phyloP scores from a whole-genome alignment of 2,329 filamentous ascomycete species.

The Colletotrichum sp. region DNA sequence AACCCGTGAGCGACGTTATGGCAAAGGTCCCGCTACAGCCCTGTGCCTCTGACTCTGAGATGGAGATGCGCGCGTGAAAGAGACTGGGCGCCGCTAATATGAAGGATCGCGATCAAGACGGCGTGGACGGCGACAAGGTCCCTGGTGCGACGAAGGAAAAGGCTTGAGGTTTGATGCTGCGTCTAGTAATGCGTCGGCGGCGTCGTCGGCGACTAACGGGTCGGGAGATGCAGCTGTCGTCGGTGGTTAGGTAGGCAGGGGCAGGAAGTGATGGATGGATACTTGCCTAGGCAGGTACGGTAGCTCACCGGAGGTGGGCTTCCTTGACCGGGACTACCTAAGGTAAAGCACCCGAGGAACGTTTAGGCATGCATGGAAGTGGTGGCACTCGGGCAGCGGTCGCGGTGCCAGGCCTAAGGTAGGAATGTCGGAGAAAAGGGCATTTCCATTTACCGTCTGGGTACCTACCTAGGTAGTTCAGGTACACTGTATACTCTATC shows the following conservation, averaged over 20 bases:
- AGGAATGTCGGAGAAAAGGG: too few relatives aligned
- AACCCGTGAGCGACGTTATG: background rate
- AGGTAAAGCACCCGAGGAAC: background rate
- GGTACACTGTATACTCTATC: too few relatives aligned
- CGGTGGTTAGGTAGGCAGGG: background rate
- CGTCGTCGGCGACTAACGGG: conserved; percentile 2
- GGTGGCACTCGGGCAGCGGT: too few relatives aligned
- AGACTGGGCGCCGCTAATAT: background rate
- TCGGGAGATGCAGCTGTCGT: conserved; percentile 5
- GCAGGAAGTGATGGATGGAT: background rate
- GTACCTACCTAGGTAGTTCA: background rate
- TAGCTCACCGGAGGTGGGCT: too few relatives aligned
- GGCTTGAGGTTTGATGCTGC: background rate
- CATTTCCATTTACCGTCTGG: too few relatives aligned
- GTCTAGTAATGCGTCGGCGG: background rate
- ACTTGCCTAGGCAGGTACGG: too few relatives aligned
- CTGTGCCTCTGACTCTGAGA: background rate
- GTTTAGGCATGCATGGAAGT: too few relatives aligned
- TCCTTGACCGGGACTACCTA: background rate
- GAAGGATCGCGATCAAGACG: background rate
- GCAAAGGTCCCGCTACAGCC: background rate
- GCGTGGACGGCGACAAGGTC: background rate
- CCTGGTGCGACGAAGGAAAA: background rate
- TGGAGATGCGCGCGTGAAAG: background rate
- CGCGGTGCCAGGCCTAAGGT: too few relatives aligned